A percentile compares a stretch with the other conserved stretches of the same genome.
These are phyloP conservation scores for Wickerhamiella musiphila DNA, from an alignment of 805 yeast genomes.

Conservation along the genomic window DNA sequence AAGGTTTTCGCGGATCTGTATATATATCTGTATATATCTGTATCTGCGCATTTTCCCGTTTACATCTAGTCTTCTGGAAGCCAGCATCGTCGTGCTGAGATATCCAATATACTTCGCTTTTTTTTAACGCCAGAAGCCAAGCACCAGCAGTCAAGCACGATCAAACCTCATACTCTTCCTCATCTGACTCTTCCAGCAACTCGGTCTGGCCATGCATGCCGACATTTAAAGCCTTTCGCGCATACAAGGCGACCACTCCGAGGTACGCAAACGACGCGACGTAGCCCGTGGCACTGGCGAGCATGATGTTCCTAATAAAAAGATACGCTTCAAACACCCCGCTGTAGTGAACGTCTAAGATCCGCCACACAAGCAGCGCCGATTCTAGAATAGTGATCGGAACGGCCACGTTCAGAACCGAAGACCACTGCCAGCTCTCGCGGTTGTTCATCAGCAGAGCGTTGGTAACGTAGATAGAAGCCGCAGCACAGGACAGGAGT, in stretches of 20 bases:
- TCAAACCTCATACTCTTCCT: slow-evolving; percentile 5
- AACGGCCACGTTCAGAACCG: slow-evolving; percentile 6
- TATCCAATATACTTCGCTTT: too few species aligned
- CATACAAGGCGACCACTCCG: slow-evolving; percentile 14
- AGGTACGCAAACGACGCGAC: slow-evolving; percentile 14
- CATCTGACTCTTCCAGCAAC: slow-evolving; percentile 16
- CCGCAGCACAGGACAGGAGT: slow-evolving; percentile 8
- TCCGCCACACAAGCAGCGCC: neutral
- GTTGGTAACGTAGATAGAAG: slow-evolving; percentile 10
- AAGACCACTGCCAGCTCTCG: slow-evolving; percentile 15
- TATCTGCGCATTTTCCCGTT: neutral
- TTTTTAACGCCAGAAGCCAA: too few species aligned
- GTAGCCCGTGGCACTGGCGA: slow-evolving; percentile 12
- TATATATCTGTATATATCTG: too few species aligned
- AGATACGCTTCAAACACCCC: neutral
- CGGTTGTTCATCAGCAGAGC: slow-evolving; percentile 7
- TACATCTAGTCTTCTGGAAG: neutral
- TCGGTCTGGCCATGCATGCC: slow-evolving; percentile 16
- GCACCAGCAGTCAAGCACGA: too few species aligned
- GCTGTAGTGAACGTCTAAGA: neutral
- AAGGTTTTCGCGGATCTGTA: too few species aligned
- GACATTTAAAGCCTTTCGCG: slow-evolving; percentile 13
- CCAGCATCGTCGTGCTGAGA: neutral
- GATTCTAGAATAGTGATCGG: slow-evolving; percentile 4
- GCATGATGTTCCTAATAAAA: slow-evolving; percentile 1